These are phyloP conservation scores for Cynanchum wilfordii DNA, from an alignment of 257 asterid species.

Conservation along the genomic window DNA sequence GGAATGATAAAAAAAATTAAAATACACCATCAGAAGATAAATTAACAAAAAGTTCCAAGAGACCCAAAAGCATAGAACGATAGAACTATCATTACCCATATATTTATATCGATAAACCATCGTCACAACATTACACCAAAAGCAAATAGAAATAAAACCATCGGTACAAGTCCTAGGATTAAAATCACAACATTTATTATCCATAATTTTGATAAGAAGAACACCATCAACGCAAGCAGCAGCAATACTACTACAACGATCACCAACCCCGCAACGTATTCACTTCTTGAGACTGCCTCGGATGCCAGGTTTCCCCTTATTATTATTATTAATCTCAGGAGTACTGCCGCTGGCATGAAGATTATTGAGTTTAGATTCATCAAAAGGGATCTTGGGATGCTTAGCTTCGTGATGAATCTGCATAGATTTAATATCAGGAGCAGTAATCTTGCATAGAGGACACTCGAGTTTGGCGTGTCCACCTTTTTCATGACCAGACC, in stretches of 20 bases:
- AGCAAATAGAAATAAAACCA: slow-evolving; percentile 4
- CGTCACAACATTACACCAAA: slow-evolving; percentile 8
- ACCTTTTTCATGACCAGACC: slow-evolving; percentile 63
- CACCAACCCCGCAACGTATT: not conserved
- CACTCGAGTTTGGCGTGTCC: slow-evolving; percentile 91
- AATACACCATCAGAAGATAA: not conserved
- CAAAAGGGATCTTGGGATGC: slow-evolving; percentile 79
- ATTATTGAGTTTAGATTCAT: slow-evolving; percentile 56
- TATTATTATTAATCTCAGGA: slow-evolving; percentile 40
- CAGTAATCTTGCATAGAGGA: slow-evolving; percentile 75
- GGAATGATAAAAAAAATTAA: not conserved
- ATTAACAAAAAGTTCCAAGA: not conserved
- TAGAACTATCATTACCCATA: not conserved
- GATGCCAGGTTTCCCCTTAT: slow-evolving; percentile 70
- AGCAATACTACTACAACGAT: not conserved
- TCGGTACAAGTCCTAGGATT: not conserved
- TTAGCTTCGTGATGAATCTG: slow-evolving; percentile 86
- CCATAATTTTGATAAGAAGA: not conserved
- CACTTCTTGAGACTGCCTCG: slow-evolving; percentile 87
- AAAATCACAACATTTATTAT: not conserved
- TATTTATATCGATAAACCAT: slow-evolving; percentile 5
- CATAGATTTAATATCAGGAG: slow-evolving; percentile 83
- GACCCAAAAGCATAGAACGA: not conserved
- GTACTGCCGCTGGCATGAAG: slow-evolving; percentile 38
- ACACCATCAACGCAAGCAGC: not conserved